phyloP scores from a whole-genome alignment of 1,284 basidiomycete species.

The Irpex rosettiformis region DNA sequence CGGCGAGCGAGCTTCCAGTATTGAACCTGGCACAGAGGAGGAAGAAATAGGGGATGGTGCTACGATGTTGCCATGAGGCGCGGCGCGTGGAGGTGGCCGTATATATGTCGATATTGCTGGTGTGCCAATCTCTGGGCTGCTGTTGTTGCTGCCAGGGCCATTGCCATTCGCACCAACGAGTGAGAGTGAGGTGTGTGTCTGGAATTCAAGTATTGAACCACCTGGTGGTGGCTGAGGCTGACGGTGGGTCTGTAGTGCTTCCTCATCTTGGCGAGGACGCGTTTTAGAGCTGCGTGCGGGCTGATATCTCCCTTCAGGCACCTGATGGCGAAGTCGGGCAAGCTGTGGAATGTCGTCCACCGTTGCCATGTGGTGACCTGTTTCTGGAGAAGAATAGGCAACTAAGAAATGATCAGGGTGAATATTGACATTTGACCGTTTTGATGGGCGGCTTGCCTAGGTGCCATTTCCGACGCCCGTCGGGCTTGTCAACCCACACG shows the following conservation, averaged over 20 bases:
- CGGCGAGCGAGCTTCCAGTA: neutral
- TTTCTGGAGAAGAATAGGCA: slow-evolving; percentile 69
- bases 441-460: slow-evolving; percentile 48
- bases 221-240: slow-evolving; percentile 1
- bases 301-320: slow-evolving; percentile 46
- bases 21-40: neutral
- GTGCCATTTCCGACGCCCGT: slow-evolving; percentile 74
- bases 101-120: neutral
- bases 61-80: neutral
- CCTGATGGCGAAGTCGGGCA: slow-evolving; percentile 38
- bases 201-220: neutral
- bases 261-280: slow-evolving; percentile 19
- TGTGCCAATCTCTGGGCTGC: neutral
- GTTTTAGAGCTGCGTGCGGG: slow-evolving; percentile 29
- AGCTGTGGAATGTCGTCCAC: slow-evolving; percentile 59
- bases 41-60: neutral
- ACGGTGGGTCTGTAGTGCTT: neutral
- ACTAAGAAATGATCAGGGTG: slow-evolving; percentile 36
- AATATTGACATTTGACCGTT: neutral
- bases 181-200: neutral
- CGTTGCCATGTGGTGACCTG: slow-evolving; percentile 60
- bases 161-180: neutral
- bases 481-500: slow-evolving; percentile 59
- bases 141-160: neutral
- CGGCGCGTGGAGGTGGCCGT: neutral